Evolutionary conservation across 1,284 basidiomycete species (phyloP).

Genomic region (Leccinum cinnamomeum): DNA sequence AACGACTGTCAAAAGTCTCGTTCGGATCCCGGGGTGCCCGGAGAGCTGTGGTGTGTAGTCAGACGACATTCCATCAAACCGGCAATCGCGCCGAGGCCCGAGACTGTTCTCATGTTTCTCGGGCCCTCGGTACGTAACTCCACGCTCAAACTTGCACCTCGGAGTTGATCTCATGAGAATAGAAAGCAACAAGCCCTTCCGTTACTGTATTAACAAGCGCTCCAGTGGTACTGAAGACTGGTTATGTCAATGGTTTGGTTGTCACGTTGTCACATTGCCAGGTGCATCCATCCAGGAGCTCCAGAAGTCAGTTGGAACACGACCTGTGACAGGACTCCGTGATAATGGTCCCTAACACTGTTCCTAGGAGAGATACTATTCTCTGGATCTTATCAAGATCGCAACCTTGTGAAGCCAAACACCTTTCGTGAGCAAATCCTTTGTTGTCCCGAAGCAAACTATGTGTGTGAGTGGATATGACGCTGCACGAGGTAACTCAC

Average conservation of each 20-base stretch:
- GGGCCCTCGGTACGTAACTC: neutral
- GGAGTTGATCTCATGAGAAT: neutral
- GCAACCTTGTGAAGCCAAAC: neutral
- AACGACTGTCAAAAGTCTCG: too few relatives aligned
- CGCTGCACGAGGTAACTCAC: neutral
- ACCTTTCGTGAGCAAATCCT: neutral
- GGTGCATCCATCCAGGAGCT: neutral
- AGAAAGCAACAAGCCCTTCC: neutral
- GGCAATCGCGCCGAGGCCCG: neutral
- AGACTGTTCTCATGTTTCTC: neutral
- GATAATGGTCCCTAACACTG: too few relatives aligned
- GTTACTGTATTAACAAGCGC: too few relatives aligned
- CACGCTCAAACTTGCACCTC: neutral
- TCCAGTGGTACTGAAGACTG: too few relatives aligned
- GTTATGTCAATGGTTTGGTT: too few relatives aligned
- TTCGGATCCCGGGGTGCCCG: too few relatives aligned
- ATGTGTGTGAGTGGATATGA: too few relatives aligned
- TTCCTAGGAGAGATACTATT: neutral
- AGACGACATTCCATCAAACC: neutral
- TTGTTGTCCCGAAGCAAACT: too few relatives aligned
- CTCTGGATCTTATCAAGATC: neutral
- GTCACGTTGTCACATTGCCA: too few relatives aligned
- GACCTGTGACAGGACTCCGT: neutral
- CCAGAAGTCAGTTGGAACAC: neutral
- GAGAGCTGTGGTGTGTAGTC: too few relatives aligned